Percentiles rank a stretch among this genome's conserved stretches.
These are phyloP conservation scores for Elaeagnus macrophylla DNA, from an alignment of 306 rosid species.

Conservation along the genomic window DNA sequence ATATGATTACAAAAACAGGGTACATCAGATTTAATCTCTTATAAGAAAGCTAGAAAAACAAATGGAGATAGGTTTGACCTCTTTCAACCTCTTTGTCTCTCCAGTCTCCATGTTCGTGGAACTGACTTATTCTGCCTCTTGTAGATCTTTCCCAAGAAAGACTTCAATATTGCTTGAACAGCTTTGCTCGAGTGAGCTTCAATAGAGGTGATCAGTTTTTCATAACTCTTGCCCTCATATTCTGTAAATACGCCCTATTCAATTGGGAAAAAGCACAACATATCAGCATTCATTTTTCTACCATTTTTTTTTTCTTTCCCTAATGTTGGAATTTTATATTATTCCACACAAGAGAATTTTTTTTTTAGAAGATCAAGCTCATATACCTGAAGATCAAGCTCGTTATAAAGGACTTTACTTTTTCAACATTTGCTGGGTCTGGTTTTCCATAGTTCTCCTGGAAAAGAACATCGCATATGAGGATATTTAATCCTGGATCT, in stretches of 20 bases:
- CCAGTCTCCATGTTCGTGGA: conserved; percentile 8
- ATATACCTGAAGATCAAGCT: conserved; percentile 59
- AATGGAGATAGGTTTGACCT: conserved; percentile 4
- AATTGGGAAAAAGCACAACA: not conserved
- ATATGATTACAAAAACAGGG: too few species aligned
- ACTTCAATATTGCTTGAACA: conserved; percentile 78
- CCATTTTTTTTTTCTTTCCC: too few species aligned
- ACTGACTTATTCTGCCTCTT: conserved; percentile 57
- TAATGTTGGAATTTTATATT: not conserved
- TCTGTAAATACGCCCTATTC: conserved; percentile 55
- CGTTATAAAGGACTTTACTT: conserved; percentile 62
- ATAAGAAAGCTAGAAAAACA: not conserved
- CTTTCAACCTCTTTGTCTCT: conserved; percentile 4
- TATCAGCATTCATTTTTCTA: conserved; percentile 1
- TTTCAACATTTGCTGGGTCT: conserved; percentile 50
- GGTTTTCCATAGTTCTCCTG: conserved; percentile 84
- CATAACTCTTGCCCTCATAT: conserved; percentile 52
- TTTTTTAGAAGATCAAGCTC: not conserved
- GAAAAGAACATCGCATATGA: conserved; percentile 1
- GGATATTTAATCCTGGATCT: not conserved
- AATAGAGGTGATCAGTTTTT: conserved; percentile 50
- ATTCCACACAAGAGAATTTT: not conserved
- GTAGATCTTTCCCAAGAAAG: conserved; percentile 78
- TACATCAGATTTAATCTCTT: not conserved
- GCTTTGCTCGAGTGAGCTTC: conserved; percentile 71